phyloP scores from a whole-genome alignment of 768 basidiomycete species.

The Amanita rimosa region DNA sequence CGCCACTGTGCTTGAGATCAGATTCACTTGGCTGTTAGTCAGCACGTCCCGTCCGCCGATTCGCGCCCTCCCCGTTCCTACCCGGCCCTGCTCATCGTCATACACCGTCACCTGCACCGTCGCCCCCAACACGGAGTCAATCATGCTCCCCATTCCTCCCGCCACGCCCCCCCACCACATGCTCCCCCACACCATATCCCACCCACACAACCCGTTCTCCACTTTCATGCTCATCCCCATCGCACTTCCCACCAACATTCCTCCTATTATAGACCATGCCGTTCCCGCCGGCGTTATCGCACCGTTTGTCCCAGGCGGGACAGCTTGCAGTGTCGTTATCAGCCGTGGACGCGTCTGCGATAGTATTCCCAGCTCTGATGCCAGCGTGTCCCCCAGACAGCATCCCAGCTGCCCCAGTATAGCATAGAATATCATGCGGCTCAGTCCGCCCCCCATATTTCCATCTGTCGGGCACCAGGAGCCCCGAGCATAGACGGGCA shows the following conservation, averaged over 20 bases:
- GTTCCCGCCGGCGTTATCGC: constrained; percentile 73
- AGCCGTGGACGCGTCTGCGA: constrained; percentile 58
- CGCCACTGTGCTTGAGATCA: constrained; percentile 26
- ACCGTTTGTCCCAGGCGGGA: constrained; percentile 89
- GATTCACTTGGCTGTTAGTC: constrained; percentile 73
- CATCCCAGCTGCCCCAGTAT: constrained; percentile 81
- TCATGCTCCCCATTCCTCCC: constrained; percentile 75
- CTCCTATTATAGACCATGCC: constrained; percentile 61
- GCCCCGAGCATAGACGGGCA: constrained; percentile 22
- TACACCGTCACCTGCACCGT: constrained; percentile 77
- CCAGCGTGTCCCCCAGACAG: constrained; percentile 86
- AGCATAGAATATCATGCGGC: constrained; percentile 50
- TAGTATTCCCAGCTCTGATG: constrained; percentile 88
- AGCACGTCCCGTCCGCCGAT: constrained; percentile 60
- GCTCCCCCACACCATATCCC: constrained; percentile 27
- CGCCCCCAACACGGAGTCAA: constrained; percentile 83
- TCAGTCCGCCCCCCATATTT: constrained; percentile 35
- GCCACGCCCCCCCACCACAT: constrained; percentile 50
- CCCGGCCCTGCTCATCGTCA: constrained; percentile 57
- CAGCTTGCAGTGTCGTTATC: constrained; percentile 63
- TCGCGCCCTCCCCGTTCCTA: constrained; percentile 25
- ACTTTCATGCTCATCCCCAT: constrained; percentile 43
- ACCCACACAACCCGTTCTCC: constrained; percentile 50
- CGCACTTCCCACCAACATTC: constrained; percentile 55
- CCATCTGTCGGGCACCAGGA: constrained; percentile 56